phyloP scores from a whole-genome alignment of 331 rosid genomes.

The Prunus yedoensis region DNA sequence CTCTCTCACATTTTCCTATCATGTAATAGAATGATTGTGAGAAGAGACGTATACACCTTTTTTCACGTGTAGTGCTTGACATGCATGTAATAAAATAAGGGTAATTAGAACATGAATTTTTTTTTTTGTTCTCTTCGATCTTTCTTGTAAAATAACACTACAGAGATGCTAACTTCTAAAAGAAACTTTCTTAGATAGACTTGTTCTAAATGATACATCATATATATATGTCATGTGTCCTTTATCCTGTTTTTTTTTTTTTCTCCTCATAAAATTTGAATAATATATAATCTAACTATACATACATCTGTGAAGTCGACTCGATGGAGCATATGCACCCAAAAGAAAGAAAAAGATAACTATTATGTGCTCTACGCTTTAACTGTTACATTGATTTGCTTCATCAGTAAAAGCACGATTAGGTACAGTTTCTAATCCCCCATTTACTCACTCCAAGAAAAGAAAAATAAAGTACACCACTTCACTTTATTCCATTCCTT shows the following conservation, averaged over 20 bases:
- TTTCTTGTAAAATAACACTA: not conserved
- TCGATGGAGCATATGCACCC: not conserved
- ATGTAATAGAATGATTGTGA: not conserved
- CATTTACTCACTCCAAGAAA: slow-evolving; percentile 13
- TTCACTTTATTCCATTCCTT: slow-evolving; percentile 54
- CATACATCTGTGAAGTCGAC: not conserved
- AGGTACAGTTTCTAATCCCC: slow-evolving; percentile 21
- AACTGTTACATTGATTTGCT: slow-evolving; percentile 58
- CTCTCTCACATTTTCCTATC: not conserved
- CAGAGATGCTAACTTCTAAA: not conserved
- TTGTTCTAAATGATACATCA: too few species aligned
- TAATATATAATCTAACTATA: not conserved
- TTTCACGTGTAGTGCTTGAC: not conserved
- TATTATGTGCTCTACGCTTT: slow-evolving; percentile 14
- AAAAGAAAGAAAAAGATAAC: not conserved
- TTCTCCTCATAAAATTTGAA: not conserved
- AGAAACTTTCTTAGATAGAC: too few species aligned
- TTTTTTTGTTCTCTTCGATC: not conserved
- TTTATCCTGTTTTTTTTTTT: not conserved
- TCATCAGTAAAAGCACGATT: not conserved
- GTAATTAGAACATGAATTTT: not conserved
- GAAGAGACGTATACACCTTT: not conserved
- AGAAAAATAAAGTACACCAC: slow-evolving; percentile 35
- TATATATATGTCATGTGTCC: not conserved
- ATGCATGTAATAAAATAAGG: not conserved